These are phyloP conservation scores for Coemansia sp. DNA, from an alignment of 192 early-diverging fungal genomes.

Conservation along the genomic window DNA sequence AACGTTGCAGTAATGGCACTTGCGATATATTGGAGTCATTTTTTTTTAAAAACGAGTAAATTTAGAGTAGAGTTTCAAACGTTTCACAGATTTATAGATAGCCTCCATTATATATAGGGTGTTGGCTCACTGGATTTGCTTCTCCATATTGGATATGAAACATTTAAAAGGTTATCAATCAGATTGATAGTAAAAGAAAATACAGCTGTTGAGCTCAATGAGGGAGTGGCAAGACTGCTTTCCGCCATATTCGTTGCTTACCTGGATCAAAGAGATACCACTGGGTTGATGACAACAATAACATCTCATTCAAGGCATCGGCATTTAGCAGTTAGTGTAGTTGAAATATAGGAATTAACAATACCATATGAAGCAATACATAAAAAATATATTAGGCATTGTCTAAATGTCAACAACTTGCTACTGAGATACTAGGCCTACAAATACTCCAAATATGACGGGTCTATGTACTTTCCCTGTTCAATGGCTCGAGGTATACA, in stretches of 20 bases:
- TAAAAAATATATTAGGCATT: background rate
- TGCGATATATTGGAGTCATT: background rate
- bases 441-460: background rate
- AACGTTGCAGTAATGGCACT: background rate
- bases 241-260: too few relatives aligned
- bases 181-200: background rate
- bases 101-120: background rate
- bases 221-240: too few relatives aligned
- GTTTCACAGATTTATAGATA: background rate
- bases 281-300: too few relatives aligned
- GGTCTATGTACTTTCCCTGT: background rate
- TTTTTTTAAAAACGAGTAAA: background rate
- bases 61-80: background rate
- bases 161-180: background rate
- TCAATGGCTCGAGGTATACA: background rate
- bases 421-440: too few relatives aligned
- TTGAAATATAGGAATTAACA: too few relatives aligned
- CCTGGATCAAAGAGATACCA: too few relatives aligned
- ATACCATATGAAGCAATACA: too few relatives aligned
- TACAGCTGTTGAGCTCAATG: too few relatives aligned
- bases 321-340: too few relatives aligned
- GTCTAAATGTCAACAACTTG: background rate
- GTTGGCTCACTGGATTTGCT: background rate
- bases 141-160: background rate
- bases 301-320: too few relatives aligned